These are phyloP conservation scores for Exophiala sp. DNA, from an alignment of 2,329 filamentous ascomycete genomes.

Conservation along the genomic window DNA sequence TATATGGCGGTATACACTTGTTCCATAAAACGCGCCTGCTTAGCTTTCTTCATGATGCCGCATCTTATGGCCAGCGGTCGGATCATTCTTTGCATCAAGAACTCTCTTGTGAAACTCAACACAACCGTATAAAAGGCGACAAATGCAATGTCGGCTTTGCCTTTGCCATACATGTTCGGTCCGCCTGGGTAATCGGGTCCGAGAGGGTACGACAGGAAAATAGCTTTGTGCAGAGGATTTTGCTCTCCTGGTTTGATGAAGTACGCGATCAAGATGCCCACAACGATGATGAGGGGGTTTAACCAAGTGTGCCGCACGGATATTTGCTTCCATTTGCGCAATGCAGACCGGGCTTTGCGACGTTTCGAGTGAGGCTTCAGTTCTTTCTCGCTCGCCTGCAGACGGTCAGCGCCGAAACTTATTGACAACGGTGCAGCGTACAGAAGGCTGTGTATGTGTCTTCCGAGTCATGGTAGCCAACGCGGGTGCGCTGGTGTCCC, in stretches of 20 bases:
- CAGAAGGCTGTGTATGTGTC: constrained; percentile 29
- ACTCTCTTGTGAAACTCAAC: constrained; percentile 80
- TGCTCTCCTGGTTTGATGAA: constrained; percentile 63
- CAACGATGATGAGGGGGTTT: constrained; percentile 60
- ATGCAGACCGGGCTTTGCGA: constrained; percentile 39
- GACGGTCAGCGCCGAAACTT: constrained; percentile 4
- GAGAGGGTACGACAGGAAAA: constrained; percentile 78
- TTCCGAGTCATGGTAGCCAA: constrained; percentile 42
- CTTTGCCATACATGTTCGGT: constrained; percentile 69
- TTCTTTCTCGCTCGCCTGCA: constrained; percentile 22
- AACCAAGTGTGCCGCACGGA: constrained; percentile 48
- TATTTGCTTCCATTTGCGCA: constrained; percentile 40
- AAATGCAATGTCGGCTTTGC: constrained; percentile 69
- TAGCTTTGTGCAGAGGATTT: constrained; percentile 67
- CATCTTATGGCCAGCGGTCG: constrained; percentile 62
- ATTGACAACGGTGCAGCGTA: constrained; percentile 7
- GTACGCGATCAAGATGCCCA: constrained; percentile 59
- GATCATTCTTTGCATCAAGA: constrained; percentile 79
- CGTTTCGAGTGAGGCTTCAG: constrained; percentile 39
- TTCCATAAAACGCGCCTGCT: constrained; percentile 84
- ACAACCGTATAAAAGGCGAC: constrained; percentile 78
- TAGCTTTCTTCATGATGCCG: constrained; percentile 61
- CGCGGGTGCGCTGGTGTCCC: constrained; percentile 43
- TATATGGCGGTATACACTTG: constrained; percentile 85
- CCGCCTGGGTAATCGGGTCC: constrained; percentile 44